Percentiles rank a stretch among this genome's conserved stretches.
These are phyloP conservation scores for Aphanoascus verrucosus DNA, from an alignment of 2,329 filamentous ascomycete species.

Conservation along the genomic window DNA sequence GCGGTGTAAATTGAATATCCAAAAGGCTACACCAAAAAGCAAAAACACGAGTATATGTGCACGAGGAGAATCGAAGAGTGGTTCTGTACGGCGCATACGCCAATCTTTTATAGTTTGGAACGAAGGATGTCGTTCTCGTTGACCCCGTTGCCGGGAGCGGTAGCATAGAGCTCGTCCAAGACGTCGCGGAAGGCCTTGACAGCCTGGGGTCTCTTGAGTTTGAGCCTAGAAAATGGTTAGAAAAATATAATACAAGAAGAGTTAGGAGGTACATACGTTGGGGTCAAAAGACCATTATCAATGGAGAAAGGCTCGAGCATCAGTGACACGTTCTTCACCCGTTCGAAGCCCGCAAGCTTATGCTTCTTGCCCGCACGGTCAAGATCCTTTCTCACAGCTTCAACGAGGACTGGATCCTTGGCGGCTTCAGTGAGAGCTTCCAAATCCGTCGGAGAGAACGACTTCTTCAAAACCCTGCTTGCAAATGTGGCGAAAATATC, in stretches of 20 bases:
- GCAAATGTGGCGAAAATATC: constrained; percentile 73
- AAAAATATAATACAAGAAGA: neutral
- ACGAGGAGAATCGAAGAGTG: neutral
- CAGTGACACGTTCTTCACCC: constrained; percentile 61
- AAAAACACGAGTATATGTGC: constrained; percentile 16
- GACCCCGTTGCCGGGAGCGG: constrained; percentile 35
- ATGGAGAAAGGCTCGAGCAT: constrained; percentile 84
- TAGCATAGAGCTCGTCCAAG: constrained; percentile 52
- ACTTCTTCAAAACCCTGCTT: constrained; percentile 60
- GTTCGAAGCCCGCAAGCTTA: constrained; percentile 89
- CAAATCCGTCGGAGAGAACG: constrained; percentile 53
- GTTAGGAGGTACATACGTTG: constrained; percentile 32
- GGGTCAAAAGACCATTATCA: constrained; percentile 67
- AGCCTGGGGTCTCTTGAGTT: constrained; percentile 59
- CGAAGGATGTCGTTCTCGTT: constrained; percentile 26
- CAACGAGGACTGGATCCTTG: constrained; percentile 58
- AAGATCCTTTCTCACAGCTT: constrained; percentile 66
- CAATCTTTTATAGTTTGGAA: constrained; percentile 30
- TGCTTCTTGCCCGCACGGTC: constrained; percentile 67
- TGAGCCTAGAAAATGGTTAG: constrained; percentile 42
- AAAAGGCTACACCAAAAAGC: neutral
- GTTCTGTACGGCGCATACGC: neutral
- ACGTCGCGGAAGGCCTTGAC: constrained; percentile 50
- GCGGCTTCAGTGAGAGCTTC: constrained; percentile 57
- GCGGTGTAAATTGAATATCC: neutral